Conservation (phyloP, 2,329 filamentous ascomycete genomes). For the Paecilomyces variotii region DNA sequence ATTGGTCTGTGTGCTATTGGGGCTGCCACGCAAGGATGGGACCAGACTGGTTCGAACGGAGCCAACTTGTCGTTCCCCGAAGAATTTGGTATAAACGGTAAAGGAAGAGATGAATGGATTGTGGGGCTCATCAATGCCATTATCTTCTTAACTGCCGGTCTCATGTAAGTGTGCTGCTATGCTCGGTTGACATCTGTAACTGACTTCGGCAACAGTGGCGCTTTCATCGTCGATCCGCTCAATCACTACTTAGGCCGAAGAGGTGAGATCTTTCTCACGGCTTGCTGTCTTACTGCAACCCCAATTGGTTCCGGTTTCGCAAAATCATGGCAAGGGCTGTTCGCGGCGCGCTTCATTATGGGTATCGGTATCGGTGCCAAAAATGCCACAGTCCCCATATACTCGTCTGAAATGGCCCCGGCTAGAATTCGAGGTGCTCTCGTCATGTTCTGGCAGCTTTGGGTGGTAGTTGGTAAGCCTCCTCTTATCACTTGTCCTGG, state of each 20-base stretch:
- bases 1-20: conserved; percentile 19
- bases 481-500: conserved; percentile 55
- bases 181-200: too few species aligned
- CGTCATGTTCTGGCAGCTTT: conserved; percentile 74
- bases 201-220: too few species aligned
- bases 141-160: too few species aligned
- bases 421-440: conserved; percentile 63
- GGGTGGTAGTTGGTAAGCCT: conserved; percentile 46
- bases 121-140: too few species aligned
- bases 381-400: conserved; percentile 66
- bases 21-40: conserved; percentile 27
- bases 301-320: conserved; percentile 56
- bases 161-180: too few species aligned
- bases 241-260: conserved; percentile 63
- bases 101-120: too few species aligned
- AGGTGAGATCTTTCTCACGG: conserved; percentile 69
- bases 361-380: conserved; percentile 74
- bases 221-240: conserved; percentile 22
- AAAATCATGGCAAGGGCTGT: conserved; percentile 63
- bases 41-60: conserved; percentile 38
- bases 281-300: conserved; percentile 56
- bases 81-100: conserved; percentile 16
- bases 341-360: conserved; percentile 62
- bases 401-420: conserved; percentile 65
- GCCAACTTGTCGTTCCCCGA: conserved; percentile 36